A percentile compares a stretch with the other conserved stretches of the same genome.
phyloP scores from a whole-genome alignment of 306 rosid genomes.

The Parietaria judaica region DNA sequence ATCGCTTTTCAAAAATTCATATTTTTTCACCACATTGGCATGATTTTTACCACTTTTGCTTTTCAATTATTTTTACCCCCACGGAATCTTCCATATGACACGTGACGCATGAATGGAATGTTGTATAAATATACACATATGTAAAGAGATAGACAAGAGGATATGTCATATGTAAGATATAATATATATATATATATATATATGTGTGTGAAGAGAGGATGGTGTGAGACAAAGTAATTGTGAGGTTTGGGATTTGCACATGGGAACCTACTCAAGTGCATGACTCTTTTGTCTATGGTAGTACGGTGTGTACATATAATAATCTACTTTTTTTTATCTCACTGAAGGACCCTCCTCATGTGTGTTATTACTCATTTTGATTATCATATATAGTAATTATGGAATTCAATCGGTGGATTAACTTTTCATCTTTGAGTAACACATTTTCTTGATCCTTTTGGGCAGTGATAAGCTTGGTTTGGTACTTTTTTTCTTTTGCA shows the following conservation, averaged over 20 bases:
- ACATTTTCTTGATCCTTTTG: background rate
- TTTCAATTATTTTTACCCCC: too few relatives aligned
- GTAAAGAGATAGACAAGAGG: background rate
- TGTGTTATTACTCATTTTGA: constrained; percentile 34
- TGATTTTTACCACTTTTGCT: too few relatives aligned
- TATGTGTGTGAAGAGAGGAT: constrained; percentile 5
- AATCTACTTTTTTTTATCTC: constrained; percentile 1
- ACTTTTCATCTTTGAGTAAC: constrained; percentile 17
- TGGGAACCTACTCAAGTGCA: constrained; percentile 49
- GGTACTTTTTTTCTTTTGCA: too few relatives aligned
- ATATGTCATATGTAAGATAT: too few relatives aligned
- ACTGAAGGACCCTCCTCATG: constrained; percentile 30
- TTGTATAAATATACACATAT: too few relatives aligned
- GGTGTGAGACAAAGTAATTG: constrained; percentile 13
- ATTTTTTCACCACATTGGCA: too few relatives aligned
- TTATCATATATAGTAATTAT: background rate
- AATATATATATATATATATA: too few relatives aligned
- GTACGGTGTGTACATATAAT: background rate
- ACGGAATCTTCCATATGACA: too few relatives aligned
- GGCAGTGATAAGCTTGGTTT: background rate
- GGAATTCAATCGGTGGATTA: constrained; percentile 2
- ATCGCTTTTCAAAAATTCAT: too few relatives aligned
- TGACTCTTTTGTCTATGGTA: constrained; percentile 7
- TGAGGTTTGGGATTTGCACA: constrained; percentile 31
- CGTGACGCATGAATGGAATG: too few relatives aligned